A percentile compares a stretch with the other conserved stretches of the same genome.
Conservation (phyloP, 306 rosid species). For the Lathyrus tuberosus region DNA sequence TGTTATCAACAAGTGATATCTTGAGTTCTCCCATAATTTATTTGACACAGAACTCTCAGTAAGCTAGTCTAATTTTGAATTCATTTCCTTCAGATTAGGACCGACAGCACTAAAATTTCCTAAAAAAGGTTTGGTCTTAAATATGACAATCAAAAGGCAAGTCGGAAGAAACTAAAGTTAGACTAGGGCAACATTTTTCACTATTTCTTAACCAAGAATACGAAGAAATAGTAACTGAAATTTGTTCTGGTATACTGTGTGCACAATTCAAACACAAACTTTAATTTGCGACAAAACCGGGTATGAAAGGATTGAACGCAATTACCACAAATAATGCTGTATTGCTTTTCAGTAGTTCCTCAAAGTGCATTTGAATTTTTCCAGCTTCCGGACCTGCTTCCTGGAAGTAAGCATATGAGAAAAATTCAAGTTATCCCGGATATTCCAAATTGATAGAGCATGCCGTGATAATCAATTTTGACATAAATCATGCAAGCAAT, state of each 20-base stretch:
- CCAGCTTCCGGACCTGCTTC: slow-evolving; percentile 96
- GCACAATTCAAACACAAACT: slow-evolving; percentile 3
- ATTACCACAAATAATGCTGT: slow-evolving; percentile 91
- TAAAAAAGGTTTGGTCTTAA: background rate
- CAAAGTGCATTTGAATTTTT: slow-evolving; percentile 90
- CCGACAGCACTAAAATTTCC: slow-evolving; percentile 17
- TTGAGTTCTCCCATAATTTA: slow-evolving; percentile 15
- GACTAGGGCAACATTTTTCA: background rate
- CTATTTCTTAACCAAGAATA: slow-evolving; percentile 19
- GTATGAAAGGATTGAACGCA: slow-evolving; percentile 26
- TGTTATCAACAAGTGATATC: slow-evolving; percentile 1
- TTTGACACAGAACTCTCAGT: background rate
- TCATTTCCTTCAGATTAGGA: slow-evolving; percentile 11
- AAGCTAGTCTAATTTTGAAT: background rate
- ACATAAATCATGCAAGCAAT: slow-evolving; percentile 24
- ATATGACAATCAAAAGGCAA: slow-evolving; percentile 4
- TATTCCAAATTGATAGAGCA: slow-evolving; percentile 26
- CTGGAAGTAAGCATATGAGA: slow-evolving; percentile 50
- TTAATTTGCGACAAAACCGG: background rate
- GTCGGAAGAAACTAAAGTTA: slow-evolving; percentile 5
- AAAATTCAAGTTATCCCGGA: slow-evolving; percentile 30
- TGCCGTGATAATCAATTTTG: slow-evolving; percentile 5
- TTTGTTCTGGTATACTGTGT: background rate
- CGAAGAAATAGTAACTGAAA: slow-evolving; percentile 26
- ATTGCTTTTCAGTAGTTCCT: slow-evolving; percentile 92